Evolutionary conservation across 1,284 basidiomycete genomes (phyloP), one percentile per base, ranked within the genome.

Genomic region (Ganoderma lucidum): DNA sequence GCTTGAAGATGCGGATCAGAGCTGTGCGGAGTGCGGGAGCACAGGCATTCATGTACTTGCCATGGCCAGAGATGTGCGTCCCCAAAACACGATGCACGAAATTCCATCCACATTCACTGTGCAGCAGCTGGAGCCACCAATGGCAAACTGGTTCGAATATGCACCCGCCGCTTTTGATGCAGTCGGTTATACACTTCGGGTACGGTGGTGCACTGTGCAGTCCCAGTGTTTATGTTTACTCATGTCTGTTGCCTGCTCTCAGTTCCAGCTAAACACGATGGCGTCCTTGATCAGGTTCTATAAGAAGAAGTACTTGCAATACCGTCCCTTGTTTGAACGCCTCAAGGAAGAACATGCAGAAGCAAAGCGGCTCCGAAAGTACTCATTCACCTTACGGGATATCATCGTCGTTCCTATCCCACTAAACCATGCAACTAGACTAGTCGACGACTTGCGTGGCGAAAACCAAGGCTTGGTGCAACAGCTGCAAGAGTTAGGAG

Each of bases 251-350:
- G 66, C 39, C n/a, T 28, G 37, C 6, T 2, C 58, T 0, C 69
- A 94, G 92, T 93, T 93, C 75, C 93, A 95, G 79, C 88, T 91
- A 79, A 90, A 93, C 71, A 87, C 87, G n/a, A 85, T 94, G 78
- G 88, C 88, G 2, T 83, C 86, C 53, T 86, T 92, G 65, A 85
- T 93, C 51, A 84, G 87, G 53, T 85, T 87, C 72, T 91, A 91
- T 72, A 87, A 85, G 74, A 75, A 80, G 17, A 85, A 87, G 69
- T 83, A 85, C 72, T 79, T 84, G 39, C 87, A 90, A 74, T 87
- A 88, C 66, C 83, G 87, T 15, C 77, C 76, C 1, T 70, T 87
- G 12, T 81, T 90, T 28, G 86, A 89, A 41, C 84, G 86, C 44
- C 69, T 82, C 37, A 82, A 80, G 67, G 74, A 70, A 2, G 79